A percentile compares a stretch with the other conserved stretches of the same genome.
These are phyloP conservation scores for Rhodotorula glutinis DNA, from an alignment of 1,284 basidiomycete genomes.

Conservation along the genomic window DNA sequence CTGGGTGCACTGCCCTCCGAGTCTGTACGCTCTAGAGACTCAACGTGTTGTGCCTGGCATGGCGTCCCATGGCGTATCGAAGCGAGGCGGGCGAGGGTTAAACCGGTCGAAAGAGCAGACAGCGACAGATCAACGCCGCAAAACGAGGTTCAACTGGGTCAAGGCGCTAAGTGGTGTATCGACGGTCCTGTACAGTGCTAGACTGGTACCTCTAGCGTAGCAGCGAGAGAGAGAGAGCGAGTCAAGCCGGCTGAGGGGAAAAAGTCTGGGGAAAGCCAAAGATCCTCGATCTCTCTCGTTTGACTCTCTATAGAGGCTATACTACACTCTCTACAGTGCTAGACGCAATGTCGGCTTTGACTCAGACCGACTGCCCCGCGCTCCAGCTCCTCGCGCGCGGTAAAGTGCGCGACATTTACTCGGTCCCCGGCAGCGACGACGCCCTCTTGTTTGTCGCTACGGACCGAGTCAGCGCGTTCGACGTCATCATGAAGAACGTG, in stretches of 20 bases:
- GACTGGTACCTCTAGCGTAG: background rate
- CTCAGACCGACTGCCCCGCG: constrained; percentile 51
- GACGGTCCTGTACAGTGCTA: too few relatives aligned
- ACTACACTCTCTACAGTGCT: background rate
- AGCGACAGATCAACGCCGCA: too few relatives aligned
- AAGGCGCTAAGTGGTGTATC: too few relatives aligned
- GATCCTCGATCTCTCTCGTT: too few relatives aligned
- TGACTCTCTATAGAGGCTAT: too few relatives aligned
- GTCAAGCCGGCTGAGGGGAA: too few relatives aligned
- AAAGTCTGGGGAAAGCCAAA: too few relatives aligned
- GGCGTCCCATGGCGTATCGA: background rate
- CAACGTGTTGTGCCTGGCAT: constrained; percentile 63
- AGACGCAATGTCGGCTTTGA: constrained; percentile 2
- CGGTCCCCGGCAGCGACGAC: constrained; percentile 59
- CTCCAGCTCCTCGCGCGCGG: constrained; percentile 70
- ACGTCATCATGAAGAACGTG: constrained; percentile 89
- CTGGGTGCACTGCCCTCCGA: background rate
- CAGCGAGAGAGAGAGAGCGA: background rate
- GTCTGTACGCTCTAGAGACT: constrained; percentile 47
- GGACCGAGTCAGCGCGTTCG: constrained; percentile 94
- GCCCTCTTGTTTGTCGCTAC: constrained; percentile 87
- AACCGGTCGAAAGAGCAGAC: background rate
- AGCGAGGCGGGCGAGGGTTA: background rate
- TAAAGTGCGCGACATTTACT: constrained; percentile 91
- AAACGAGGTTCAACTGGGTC: too few relatives aligned